Percentiles rank a stretch among this genome's conserved stretches.
Conservation (phyloP, 2,329 filamentous ascomycete species). For the Penicillium sp. region DNA sequence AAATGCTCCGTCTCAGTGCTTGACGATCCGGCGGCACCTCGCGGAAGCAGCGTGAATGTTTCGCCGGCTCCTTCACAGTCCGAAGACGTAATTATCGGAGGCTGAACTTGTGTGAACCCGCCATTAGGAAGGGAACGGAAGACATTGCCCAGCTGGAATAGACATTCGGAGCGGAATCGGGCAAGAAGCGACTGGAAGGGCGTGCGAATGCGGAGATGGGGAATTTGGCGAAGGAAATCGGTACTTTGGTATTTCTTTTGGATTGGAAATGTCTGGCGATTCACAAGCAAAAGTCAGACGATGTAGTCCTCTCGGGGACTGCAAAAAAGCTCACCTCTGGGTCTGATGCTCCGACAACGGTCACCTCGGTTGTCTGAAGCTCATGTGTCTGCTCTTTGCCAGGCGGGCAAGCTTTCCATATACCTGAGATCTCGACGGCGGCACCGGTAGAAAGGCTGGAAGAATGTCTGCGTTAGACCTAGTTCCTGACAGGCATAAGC, state of each 20-base stretch:
- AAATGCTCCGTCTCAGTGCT: constrained; percentile 53
- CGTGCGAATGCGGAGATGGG: constrained; percentile 78
- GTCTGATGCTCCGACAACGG: constrained; percentile 71
- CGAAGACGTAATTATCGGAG: constrained; percentile 90
- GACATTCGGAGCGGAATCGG: constrained; percentile 74
- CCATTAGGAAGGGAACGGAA: constrained; percentile 62
- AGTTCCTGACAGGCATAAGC: background rate
- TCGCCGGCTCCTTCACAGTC: constrained; percentile 97
- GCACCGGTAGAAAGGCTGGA: constrained; percentile 72
- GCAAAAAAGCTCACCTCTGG: constrained; percentile 57
- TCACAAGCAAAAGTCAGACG: constrained; percentile 9
- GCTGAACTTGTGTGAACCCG: constrained; percentile 65
- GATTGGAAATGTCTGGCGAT: constrained; percentile 71
- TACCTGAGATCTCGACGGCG: constrained; percentile 70
- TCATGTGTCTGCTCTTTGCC: constrained; percentile 71
- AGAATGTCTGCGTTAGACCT: constrained; percentile 16
- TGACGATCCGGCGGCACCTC: constrained; percentile 26
- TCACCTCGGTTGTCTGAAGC: constrained; percentile 65
- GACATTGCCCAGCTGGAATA: constrained; percentile 66
- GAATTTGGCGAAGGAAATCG: constrained; percentile 81
- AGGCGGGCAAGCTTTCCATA: constrained; percentile 65
- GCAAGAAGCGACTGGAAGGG: constrained; percentile 75
- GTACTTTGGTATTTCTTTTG: constrained; percentile 94
- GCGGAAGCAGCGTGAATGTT: constrained; percentile 68
- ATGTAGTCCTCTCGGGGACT: background rate